Evolutionary conservation across 148 eudicot genomes (phyloP), one percentile per base, ranked within the genome.

Genomic region (Pouteria glomerata): DNA sequence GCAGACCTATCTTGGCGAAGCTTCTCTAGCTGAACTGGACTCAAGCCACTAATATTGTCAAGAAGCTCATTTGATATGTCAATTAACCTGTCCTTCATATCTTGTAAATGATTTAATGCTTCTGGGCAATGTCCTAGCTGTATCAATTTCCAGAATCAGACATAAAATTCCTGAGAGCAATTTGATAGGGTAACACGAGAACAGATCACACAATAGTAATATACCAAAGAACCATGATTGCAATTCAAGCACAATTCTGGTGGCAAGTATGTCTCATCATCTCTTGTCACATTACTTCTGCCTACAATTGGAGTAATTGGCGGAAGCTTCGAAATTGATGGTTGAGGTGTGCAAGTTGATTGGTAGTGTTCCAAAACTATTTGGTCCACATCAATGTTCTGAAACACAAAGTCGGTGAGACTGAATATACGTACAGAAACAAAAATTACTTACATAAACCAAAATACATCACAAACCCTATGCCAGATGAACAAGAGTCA

Each of bases 301-400:
- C 27, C 82, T 53, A 70, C 71, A 78, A 76, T 70, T 39, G 97
- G 93, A 74, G 91, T 81, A 65, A 70, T 77, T 52, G 89, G 76
- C 18, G 82, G 85, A 79, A 71, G 41, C 70, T 74, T 82, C 35
- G 90, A 81, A 75, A 74, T 39, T 75, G 87, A 81, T 77, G 91
- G 85, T 78, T 82, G 90, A 76, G 98, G 98, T 33, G 91, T 84
- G 67, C 77, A 73, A 71, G 77, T 78, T 70, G 88, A 79, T 75
- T 92, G 99, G 77, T 77, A 88, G 82, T 92, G 93, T 72, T 88
- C 88, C 87, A 83, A 74, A 71, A 96, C 89, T 74, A 96, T 92
- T 78, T 92, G 88, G 82, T 96, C 99, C 79, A 96, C 86, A 66
- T 96, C 99, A 79, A 96, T 89, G 76, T 78, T 87, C 99, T 96